Base-by-base conservation (phyloP, 306 rosid genomes). In the Hylodesmum podocarpum region DNA sequence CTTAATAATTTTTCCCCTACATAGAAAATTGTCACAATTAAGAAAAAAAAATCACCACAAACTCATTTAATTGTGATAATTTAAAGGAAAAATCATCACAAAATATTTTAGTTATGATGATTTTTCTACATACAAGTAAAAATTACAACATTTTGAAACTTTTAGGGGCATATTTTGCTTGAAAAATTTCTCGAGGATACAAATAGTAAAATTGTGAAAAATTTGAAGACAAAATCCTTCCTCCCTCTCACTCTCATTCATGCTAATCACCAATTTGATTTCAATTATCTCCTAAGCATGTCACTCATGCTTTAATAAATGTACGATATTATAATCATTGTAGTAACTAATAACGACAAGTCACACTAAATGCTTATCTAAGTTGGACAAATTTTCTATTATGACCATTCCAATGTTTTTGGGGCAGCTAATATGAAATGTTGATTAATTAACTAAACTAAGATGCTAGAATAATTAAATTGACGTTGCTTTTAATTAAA, bases 391-490 rank as follows among this genome's bases (percentile, higher is more conserved):
- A 11, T 16, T 61, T 36, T 65, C 12, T n/a, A 69, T 15, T 70
- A 21, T 24, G 18, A 70, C 19, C 73, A 76, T 37, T 51, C 22
- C 50, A 19, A 33, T 66, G 65, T 15, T 53, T 66, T 21, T 41
- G 59, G 50, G 36, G 41, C 31, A 57, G 4, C 25, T 71, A 12
- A 59, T 37, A 28, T 65, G 37, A 72, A 37, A 78, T 37, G 22
- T 3, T 36, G 34, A 11, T 46, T 66, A 69, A 27, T 21, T 28
- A 50, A 76, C 72, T 50, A 59, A 68, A 59, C 73, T 73, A 40
- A 65, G 86, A 82, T 72, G 18, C 18, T 11, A 36, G 13, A 62
- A 70, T 62, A 74, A 70, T 63, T 28, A 70, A 71, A 64, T 18
- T 83, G 73, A 22, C 3, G 3, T 61, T 50, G 83, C 78, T 73